phyloP scores from a whole-genome alignment of 495 filamentous ascomycete genomes.

The Glonium stellatum region DNA sequence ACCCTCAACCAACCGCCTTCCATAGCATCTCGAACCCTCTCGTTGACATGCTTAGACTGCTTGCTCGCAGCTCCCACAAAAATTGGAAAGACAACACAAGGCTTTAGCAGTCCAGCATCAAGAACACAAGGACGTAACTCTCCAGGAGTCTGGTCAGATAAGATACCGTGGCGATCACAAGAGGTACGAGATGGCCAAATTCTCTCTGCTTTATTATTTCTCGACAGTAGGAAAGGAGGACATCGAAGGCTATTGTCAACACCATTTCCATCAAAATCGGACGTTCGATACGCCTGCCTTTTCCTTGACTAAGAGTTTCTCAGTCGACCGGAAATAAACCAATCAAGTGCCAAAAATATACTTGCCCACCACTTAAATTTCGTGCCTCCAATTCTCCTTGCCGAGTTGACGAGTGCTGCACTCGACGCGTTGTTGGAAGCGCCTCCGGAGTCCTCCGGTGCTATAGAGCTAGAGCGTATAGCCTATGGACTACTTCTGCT shows the following conservation, averaged over 20 bases:
- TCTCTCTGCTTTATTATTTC: constrained; percentile 12
- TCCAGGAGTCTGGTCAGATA: constrained; percentile 7
- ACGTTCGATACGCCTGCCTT: constrained; percentile 15
- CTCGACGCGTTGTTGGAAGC: background rate
- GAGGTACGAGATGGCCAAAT: constrained; percentile 16
- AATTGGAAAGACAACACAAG: background rate
- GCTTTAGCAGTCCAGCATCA: background rate
- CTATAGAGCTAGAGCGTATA: constrained; percentile 7
- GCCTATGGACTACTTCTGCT: constrained; percentile 25
- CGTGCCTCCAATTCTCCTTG: constrained; percentile 12
- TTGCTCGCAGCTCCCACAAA: background rate
- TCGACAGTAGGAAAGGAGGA: constrained; percentile 7
- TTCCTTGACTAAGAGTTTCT: constrained; percentile 26
- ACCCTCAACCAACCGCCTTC: background rate
- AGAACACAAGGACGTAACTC: background rate
- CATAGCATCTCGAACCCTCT: background rate
- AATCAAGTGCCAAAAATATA: constrained; percentile 9
- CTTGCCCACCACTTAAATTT: constrained; percentile 3
- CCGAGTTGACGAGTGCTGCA: constrained; percentile 2
- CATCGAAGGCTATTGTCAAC: background rate
- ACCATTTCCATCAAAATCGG: constrained; percentile 11
- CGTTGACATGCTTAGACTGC: background rate
- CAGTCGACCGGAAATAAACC: constrained; percentile 8
- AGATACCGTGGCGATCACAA: background rate
- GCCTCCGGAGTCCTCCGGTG: background rate